Conservation (phyloP, 1,284 basidiomycete species). For the Moniliophthora roreri region DNA sequence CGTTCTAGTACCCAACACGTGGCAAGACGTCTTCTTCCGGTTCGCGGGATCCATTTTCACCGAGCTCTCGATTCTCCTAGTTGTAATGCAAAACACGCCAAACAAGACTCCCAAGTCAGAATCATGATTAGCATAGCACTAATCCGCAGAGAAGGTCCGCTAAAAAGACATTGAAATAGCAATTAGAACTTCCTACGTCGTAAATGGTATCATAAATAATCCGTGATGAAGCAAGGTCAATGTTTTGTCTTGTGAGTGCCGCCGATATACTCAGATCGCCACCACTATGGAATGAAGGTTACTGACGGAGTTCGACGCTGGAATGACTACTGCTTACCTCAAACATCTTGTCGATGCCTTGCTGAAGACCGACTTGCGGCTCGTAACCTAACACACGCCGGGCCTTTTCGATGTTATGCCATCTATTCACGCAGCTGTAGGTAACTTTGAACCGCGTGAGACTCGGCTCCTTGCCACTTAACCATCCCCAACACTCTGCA, state of each 20-base stretch:
- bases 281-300: background rate
- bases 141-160: background rate
- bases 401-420: slow-evolving; percentile 96
- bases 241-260: slow-evolving; percentile 1
- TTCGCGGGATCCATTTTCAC: no score
- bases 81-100: no score
- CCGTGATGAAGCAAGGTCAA: background rate
- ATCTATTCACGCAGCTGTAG: slow-evolving; percentile 74
- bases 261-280: slow-evolving; percentile 2
- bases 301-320: no score
- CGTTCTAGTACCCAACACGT: no score
- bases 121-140: no score
- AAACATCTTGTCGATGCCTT: slow-evolving; percentile 81
- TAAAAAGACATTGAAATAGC: background rate
- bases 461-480: slow-evolving; percentile 80
- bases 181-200: background rate
- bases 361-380: slow-evolving; percentile 86
- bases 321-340: slow-evolving; percentile 47
- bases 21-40: no score
- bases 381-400: slow-evolving; percentile 91
- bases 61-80: no score
- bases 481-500: slow-evolving; percentile 75
- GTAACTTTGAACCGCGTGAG: slow-evolving; percentile 90
- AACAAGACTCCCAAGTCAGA: no score
- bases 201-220: slow-evolving; percentile 1